Conservation (phyloP, 305 asterid species). For the Ajuga reptans region DNA sequence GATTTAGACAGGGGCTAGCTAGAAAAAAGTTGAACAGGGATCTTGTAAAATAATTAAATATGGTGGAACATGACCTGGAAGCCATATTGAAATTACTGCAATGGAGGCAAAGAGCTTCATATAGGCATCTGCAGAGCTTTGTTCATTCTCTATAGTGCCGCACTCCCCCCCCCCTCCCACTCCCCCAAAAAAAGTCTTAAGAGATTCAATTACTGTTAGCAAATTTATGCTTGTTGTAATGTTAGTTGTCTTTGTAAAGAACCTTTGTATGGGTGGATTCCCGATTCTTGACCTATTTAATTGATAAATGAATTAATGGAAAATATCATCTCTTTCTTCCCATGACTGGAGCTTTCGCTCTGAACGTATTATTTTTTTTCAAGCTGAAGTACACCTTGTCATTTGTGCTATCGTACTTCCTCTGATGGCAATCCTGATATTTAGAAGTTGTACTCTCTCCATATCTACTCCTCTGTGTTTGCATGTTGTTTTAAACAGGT, state of each 20-base stretch:
- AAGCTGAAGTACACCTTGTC: neutral
- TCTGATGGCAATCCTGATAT: neutral
- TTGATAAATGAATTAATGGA: neutral
- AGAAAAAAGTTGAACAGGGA: neutral
- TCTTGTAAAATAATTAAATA: neutral
- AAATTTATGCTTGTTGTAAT: neutral
- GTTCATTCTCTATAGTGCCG: neutral
- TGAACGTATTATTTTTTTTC: neutral
- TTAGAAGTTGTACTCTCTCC: neutral
- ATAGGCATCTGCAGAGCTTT: conserved; percentile 1
- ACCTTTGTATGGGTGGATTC: neutral
- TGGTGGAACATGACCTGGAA: neutral
- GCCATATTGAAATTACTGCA: neutral
- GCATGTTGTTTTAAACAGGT: neutral
- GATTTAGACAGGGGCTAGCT: neutral
- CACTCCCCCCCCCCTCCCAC: no score
- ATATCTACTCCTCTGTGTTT: neutral
- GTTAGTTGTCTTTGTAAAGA: neutral
- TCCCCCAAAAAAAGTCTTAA: no score
- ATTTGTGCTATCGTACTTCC: neutral
- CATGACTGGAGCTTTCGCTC: conserved; percentile 4
- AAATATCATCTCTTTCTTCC: neutral
- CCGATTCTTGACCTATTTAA: neutral
- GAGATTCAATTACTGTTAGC: neutral
- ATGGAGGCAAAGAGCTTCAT: neutral